Conservation (phyloP, 2,329 filamentous ascomycete species). For the Periglandula ipomoeae region DNA sequence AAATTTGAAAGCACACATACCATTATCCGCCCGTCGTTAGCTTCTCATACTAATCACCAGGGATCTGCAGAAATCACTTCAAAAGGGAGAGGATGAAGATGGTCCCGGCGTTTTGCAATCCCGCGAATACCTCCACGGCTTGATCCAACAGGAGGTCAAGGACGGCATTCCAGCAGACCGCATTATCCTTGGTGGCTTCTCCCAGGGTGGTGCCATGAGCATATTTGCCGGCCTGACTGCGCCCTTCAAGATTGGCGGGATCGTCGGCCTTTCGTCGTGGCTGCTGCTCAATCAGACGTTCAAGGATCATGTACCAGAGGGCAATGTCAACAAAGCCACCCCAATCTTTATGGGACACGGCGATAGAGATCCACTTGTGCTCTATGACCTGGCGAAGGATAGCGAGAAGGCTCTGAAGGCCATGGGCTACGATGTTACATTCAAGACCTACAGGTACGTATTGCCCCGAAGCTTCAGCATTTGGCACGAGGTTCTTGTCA, state of each 20-base stretch:
- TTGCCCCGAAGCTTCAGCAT: neutral
- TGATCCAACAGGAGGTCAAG: constrained; percentile 72
- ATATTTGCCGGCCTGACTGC: constrained; percentile 69
- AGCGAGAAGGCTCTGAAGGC: constrained; percentile 59
- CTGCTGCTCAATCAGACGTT: constrained; percentile 52
- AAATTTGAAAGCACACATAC: neutral
- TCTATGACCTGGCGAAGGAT: constrained; percentile 55
- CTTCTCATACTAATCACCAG: neutral
- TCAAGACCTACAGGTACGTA: constrained; percentile 62
- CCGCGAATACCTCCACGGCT: constrained; percentile 61
- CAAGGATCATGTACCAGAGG: constrained; percentile 25
- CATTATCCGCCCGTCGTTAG: neutral
- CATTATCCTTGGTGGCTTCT: constrained; percentile 77
- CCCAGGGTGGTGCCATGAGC: constrained; percentile 77
- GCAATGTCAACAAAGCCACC: constrained; percentile 52
- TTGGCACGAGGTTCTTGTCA: neutral
- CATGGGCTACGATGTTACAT: constrained; percentile 63
- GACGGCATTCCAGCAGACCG: constrained; percentile 70
- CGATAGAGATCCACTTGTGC: constrained; percentile 64
- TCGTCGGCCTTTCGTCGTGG: constrained; percentile 77
- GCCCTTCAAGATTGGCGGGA: constrained; percentile 64
- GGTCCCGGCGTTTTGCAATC: constrained; percentile 53
- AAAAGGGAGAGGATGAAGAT: constrained; percentile 41
- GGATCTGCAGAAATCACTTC: constrained; percentile 22
- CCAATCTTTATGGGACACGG: constrained; percentile 88